These are phyloP conservation scores for Colletotrichum trifolii DNA, from an alignment of 2,329 filamentous ascomycete genomes.

Conservation along the genomic window DNA sequence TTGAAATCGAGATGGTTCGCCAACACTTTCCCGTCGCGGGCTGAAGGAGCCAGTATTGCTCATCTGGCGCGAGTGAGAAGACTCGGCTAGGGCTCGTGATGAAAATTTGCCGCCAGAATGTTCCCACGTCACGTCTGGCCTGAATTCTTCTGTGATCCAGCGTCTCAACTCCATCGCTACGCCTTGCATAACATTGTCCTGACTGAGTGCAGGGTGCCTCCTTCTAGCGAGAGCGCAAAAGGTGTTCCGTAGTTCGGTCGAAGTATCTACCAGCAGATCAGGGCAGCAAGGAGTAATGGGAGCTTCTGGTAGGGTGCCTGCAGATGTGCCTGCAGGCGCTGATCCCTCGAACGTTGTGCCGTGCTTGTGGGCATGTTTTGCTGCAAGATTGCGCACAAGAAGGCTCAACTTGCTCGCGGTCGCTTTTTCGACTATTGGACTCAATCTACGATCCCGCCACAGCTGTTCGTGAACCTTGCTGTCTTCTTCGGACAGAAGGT, in stretches of 20 bases:
- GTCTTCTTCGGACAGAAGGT: constrained; percentile 63
- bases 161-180: constrained; percentile 50
- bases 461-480: constrained; percentile 58
- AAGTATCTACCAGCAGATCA: constrained; percentile 58
- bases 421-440: constrained; percentile 46
- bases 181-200: constrained; percentile 57
- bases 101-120: background rate
- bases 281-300: constrained; percentile 58
- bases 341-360: constrained; percentile 48
- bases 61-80: constrained; percentile 32
- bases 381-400: constrained; percentile 57
- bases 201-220: constrained; percentile 51
- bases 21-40: constrained; percentile 23
- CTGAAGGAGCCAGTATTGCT: constrained; percentile 32
- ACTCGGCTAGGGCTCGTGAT: constrained; percentile 28
- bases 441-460: constrained; percentile 45
- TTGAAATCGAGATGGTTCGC: constrained; percentile 8
- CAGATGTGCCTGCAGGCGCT: constrained; percentile 43
- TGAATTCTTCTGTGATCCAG: background rate
- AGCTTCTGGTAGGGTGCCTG: constrained; percentile 45
- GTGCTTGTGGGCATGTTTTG: constrained; percentile 61
- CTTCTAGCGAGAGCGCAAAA: constrained; percentile 63
- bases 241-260: constrained; percentile 56
- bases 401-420: constrained; percentile 50
- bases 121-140: constrained; percentile 2